Evolutionary conservation across 176 grass and related monocot species (phyloP).

Genomic region (Poa annua): DNA sequence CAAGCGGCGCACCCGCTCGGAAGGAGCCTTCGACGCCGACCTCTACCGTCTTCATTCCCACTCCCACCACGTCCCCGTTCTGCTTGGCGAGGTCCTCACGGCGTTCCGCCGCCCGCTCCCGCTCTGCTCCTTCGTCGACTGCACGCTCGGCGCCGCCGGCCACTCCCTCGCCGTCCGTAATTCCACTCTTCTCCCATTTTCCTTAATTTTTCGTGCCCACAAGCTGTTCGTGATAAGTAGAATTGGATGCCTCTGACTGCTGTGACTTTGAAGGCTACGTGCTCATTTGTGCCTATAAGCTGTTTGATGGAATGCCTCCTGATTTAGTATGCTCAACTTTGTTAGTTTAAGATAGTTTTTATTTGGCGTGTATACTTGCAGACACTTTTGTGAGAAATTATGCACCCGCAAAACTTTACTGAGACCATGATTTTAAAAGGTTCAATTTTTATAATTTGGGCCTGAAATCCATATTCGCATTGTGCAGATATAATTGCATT

Average conservation of each 20-base stretch:
- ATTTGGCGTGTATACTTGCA: too few relatives aligned
- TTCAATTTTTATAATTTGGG: too few relatives aligned
- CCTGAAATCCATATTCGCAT: too few relatives aligned
- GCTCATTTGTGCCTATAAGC: background rate
- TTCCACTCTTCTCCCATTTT: background rate
- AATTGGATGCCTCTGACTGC: background rate
- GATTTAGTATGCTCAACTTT: too few relatives aligned
- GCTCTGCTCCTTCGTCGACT: conserved; percentile 90
- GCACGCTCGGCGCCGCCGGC: conserved; percentile 85
- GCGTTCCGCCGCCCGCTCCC: conserved; percentile 53
- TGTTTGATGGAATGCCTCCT: conserved; percentile 51
- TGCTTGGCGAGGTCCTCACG: conserved; percentile 76
- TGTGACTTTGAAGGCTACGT: background rate
- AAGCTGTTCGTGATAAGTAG: background rate
- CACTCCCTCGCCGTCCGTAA: conserved; percentile 74
- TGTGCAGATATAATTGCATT: too few relatives aligned
- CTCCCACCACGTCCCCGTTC: conserved; percentile 65
- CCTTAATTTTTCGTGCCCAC: background rate
- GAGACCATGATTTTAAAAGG: too few relatives aligned
- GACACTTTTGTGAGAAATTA: too few relatives aligned
- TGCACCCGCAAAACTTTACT: too few relatives aligned
- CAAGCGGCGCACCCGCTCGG: conserved; percentile 86
- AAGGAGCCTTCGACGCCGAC: conserved; percentile 55
- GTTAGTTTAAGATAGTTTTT: too few relatives aligned
- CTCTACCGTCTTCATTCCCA: conserved; percentile 61